Evolutionary conservation across 257 asterid genomes (phyloP).

Genomic region (Henckelia pumila): DNA sequence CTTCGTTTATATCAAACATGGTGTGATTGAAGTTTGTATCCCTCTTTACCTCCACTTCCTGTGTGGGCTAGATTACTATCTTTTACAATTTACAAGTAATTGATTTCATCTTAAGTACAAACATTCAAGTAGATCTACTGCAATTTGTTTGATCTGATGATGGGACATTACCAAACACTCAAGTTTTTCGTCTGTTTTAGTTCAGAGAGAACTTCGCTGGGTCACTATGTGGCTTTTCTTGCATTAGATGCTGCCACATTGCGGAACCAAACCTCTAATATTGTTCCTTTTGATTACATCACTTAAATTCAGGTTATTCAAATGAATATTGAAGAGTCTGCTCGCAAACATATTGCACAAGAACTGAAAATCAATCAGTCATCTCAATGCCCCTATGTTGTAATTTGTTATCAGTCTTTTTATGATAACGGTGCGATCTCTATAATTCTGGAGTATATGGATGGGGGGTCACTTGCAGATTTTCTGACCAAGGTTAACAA

Average conservation of each 20-base stretch:
- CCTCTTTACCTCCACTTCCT: no score
- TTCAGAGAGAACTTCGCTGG: background rate
- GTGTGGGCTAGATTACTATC: no score
- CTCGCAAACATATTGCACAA: constrained; percentile 79
- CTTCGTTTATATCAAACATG: no score
- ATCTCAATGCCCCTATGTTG: constrained; percentile 86
- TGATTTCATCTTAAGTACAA: no score
- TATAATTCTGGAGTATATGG: constrained; percentile 95
- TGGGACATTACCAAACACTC: no score
- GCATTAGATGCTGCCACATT: background rate
- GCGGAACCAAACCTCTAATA: background rate
- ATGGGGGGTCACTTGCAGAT: constrained; percentile 97
- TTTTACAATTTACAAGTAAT: no score
- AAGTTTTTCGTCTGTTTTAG: no score
- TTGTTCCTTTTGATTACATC: background rate
- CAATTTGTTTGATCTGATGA: no score
- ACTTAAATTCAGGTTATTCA: constrained; percentile 73
- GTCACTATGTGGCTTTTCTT: no score
- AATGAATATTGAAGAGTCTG: constrained; percentile 87
- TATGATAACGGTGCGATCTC: constrained; percentile 98
- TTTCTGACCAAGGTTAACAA: constrained; percentile 69
- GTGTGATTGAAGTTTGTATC: no score
- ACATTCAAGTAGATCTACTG: no score
- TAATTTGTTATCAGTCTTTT: constrained; percentile 86
- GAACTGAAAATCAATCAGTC: constrained; percentile 97